A percentile compares a stretch with the other conserved stretches of the same genome.
Conservation (phyloP, 202 grass and related monocot genomes). For the Musa balbisiana region DNA sequence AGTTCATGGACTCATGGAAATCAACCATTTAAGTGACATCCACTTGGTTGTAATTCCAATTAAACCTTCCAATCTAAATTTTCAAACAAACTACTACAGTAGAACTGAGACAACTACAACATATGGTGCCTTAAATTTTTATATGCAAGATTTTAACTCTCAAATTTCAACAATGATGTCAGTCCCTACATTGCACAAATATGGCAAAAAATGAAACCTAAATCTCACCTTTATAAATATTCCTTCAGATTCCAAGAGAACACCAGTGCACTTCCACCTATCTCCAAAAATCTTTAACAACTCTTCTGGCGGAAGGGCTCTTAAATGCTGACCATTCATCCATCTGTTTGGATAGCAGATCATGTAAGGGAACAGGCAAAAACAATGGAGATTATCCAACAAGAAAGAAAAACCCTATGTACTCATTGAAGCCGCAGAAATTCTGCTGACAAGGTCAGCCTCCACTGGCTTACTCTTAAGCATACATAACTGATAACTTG, state of each 20-base stretch:
- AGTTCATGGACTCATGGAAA: too few species aligned
- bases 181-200: background rate
- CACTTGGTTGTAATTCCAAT: too few species aligned
- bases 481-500: too few species aligned
- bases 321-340: slow-evolving; percentile 97
- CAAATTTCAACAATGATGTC: background rate
- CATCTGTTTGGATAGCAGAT: slow-evolving; percentile 43
- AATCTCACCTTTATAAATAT: slow-evolving; percentile 52
- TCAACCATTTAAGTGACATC: too few species aligned
- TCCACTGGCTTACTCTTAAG: too few species aligned
- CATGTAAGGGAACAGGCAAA: background rate
- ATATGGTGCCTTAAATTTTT: background rate
- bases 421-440: too few species aligned
- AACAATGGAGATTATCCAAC: too few species aligned
- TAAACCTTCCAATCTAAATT: too few species aligned
- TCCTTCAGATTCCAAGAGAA: slow-evolving; percentile 77
- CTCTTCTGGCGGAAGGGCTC: slow-evolving; percentile 58
- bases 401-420: too few species aligned
- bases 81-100: too few species aligned
- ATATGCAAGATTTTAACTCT: background rate
- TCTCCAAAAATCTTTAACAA: slow-evolving; percentile 70
- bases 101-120: background rate
- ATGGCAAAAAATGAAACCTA: slow-evolving; percentile 3
- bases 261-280: slow-evolving; percentile 55
- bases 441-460: too few species aligned